These are phyloP conservation scores for Phytophthora hibernalis DNA, from an alignment of 352 stramenopile genomes.

Conservation along the genomic window DNA sequence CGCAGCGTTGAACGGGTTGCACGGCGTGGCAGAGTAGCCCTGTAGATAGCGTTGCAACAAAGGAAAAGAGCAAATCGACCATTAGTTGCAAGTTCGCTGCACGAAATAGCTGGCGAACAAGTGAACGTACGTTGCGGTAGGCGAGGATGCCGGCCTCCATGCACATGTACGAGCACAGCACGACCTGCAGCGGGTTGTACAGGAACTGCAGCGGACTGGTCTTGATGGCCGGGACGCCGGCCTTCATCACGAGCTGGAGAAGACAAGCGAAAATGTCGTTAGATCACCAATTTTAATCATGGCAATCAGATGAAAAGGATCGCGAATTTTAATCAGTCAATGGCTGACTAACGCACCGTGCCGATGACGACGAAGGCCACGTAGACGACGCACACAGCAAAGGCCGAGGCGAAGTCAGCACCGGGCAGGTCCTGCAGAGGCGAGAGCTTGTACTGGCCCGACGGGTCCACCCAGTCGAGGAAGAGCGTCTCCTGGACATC, in stretches of 20 bases:
- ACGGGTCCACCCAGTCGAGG: constrained; percentile 58
- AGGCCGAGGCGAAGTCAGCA: constrained; percentile 63
- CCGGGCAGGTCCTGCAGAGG: constrained; percentile 50
- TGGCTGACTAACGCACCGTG: constrained; percentile 43
- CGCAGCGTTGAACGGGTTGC: constrained; percentile 90
- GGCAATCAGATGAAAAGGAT: no score
- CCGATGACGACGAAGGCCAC: constrained; percentile 73
- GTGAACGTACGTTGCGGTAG: constrained; percentile 79
- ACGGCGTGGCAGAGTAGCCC: constrained; percentile 92
- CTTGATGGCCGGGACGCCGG: constrained; percentile 75
- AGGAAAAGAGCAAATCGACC: not conserved
- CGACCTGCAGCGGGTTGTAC: constrained; percentile 98
- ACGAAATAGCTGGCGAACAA: no score
- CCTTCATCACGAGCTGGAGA: constrained; percentile 70
- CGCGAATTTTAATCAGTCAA: constrained; percentile 24
- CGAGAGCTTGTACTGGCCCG: constrained; percentile 54
- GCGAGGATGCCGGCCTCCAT: constrained; percentile 94
- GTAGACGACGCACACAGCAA: constrained; percentile 69
- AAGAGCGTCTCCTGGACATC: constrained; percentile 52
- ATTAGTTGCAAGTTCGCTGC: constrained; percentile 8
- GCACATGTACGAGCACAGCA: constrained; percentile 97
- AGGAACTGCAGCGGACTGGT: constrained; percentile 92
- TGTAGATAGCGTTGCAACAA: constrained; percentile 25
- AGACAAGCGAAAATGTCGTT: constrained; percentile 7
- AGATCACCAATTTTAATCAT: constrained; percentile 23